Evolutionary conservation across 768 basidiomycete genomes (phyloP), one percentile per base, ranked within the genome.

Genomic region (Termitomyces sp.): DNA sequence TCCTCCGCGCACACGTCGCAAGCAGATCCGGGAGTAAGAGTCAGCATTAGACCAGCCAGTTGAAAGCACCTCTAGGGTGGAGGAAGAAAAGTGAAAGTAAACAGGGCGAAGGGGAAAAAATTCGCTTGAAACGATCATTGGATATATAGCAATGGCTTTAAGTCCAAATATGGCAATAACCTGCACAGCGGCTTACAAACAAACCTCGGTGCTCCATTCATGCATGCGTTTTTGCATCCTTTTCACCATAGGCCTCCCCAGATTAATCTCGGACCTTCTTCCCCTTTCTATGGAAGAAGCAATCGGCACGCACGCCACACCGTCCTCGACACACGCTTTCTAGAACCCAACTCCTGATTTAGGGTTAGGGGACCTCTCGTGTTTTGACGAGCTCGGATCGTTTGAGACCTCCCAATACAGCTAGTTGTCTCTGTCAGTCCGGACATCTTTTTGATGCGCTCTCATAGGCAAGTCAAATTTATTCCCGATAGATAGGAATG

Each of bases 1-100:
- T 92, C 90, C 77, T 92, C 90, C 70, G 90, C 90, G 81, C 91
- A 92, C 71, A 92, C 91, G 82, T 92, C 91, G 87, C 91, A 92
- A 74, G 87, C 81, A 74, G 88, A 91, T 63, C 89, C 89, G 75
- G 89, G 84, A 78, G 79, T 82, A 71, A 92, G 88, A 73, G 90
- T 89, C 78, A 92, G 85, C 91, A 92, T 92, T 70, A 71, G 75
- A 73, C 74, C 76, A 72, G 76, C 76, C 75, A 74, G 77, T 73
- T 71, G 71, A 75, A 72, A 71, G 72, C 74, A 76, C 76, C 75
- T 69, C 74, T 74, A 72, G 71, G 76, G 74, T 69, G 73, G 74
- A 71, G 70, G 74, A 70, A 73, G 68, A 70, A 74, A 69, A 67
- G 66, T 50, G 59, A 66, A 75, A 76, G 71, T 66, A 63, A 73